Evolutionary conservation across 345 rosid genomes (phyloP).

Genomic region (Litchi chinensis): DNA sequence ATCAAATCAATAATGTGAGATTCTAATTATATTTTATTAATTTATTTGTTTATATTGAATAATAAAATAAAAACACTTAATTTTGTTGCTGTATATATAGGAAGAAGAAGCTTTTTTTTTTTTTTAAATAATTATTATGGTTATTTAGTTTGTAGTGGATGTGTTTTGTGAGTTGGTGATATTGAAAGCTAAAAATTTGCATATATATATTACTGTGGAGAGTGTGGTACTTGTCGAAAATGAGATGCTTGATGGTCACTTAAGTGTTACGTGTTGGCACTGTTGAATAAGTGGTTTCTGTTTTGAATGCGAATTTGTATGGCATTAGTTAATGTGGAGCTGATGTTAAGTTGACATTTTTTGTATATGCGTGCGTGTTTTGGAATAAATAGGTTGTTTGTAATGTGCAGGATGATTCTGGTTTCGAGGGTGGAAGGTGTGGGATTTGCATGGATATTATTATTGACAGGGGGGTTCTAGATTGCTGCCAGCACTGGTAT

Average conservation of each 20-base stretch:
- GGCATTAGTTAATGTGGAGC: neutral
- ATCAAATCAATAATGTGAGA: conserved; percentile 50
- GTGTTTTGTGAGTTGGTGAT: neutral
- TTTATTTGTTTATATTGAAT: neutral
- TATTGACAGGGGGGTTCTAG: conserved; percentile 92
- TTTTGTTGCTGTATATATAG: neutral
- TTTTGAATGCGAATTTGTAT: neutral
- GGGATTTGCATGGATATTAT: conserved; percentile 98
- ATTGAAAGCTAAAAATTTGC: neutral
- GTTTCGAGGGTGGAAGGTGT: conserved; percentile 80
- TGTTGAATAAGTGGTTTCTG: neutral
- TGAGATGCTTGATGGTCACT: neutral
- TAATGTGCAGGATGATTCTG: conserved; percentile 54
- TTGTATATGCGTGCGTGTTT: neutral
- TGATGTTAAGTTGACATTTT: conserved; percentile 5
- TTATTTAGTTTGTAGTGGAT: neutral
- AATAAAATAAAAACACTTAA: neutral
- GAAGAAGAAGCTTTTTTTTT: neutral
- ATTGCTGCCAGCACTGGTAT: conserved; percentile 97
- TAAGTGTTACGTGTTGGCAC: neutral
- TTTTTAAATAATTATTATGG: neutral
- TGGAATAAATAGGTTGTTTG: neutral
- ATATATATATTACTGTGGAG: neutral
- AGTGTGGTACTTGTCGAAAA: neutral
- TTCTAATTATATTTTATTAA: conserved; percentile 13